Conservation (phyloP, 306 rosid species). For the Hippophae tibetana region DNA sequence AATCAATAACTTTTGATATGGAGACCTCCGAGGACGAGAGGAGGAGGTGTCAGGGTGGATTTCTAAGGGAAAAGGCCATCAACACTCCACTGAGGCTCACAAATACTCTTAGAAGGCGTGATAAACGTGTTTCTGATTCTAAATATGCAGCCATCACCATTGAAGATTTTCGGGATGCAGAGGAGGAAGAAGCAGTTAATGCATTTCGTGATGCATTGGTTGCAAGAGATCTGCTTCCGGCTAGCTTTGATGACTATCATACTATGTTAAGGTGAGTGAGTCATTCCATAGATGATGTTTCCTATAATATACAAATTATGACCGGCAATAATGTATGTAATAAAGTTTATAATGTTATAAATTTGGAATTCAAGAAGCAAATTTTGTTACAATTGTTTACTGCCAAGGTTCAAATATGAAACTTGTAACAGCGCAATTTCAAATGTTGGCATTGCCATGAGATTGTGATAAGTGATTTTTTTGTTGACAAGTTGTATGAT, state of each 20-base stretch:
- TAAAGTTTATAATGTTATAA: neutral
- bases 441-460: too few species aligned
- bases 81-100: constrained; percentile 56
- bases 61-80: constrained; percentile 58
- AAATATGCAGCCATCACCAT: constrained; percentile 50
- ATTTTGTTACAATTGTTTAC: neutral
- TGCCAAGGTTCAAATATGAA: neutral
- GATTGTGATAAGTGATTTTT: too few species aligned
- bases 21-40: constrained; percentile 85
- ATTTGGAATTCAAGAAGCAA: neutral
- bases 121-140: constrained; percentile 58
- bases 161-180: constrained; percentile 82
- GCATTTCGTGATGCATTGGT: constrained; percentile 49
- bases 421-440: neutral
- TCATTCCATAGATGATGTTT: neutral
- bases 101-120: constrained; percentile 52
- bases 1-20: constrained; percentile 38
- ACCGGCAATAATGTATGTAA: too few species aligned
- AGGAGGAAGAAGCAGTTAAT: constrained; percentile 77
- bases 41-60: constrained; percentile 57
- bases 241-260: constrained; percentile 76
- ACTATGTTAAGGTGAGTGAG: constrained; percentile 68
- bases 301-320: neutral
- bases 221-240: constrained; percentile 58
- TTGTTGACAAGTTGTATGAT: too few species aligned